phyloP scores from a whole-genome alignment of 208 protist species.

The Leishmania tropica region DNA sequence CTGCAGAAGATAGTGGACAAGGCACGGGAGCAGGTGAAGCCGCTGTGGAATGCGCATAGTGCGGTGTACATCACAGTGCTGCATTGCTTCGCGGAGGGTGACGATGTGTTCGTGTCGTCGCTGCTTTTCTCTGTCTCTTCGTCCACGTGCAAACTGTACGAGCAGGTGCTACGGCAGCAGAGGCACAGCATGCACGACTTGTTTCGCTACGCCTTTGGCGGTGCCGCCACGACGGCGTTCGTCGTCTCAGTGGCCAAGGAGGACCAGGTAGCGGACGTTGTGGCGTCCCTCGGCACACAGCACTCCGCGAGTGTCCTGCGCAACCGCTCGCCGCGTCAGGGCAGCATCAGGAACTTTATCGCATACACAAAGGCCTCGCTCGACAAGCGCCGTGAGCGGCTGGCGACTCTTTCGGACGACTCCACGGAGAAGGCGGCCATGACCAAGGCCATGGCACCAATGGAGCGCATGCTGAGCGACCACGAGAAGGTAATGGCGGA shows the following conservation, averaged over 20 bases:
- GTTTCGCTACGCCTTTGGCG: conserved; percentile 65
- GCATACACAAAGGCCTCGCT: conserved; percentile 36
- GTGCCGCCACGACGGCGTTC: conserved; percentile 33
- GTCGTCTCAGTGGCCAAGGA: conserved; percentile 34
- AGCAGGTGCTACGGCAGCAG: conserved; percentile 27
- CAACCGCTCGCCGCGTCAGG: conserved; percentile 45
- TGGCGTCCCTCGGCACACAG: conserved; percentile 33
- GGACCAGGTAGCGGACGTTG: conserved; percentile 33
- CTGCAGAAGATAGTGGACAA: conserved; percentile 26
- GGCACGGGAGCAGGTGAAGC: conserved; percentile 20
- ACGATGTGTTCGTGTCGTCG: conserved; percentile 41
- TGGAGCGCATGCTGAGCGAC: conserved; percentile 36
- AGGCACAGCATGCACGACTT: conserved; percentile 25
- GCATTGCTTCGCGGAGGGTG: conserved; percentile 34
- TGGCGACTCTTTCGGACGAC: conserved; percentile 21
- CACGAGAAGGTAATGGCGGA: conserved; percentile 35
- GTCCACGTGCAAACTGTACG: conserved; percentile 27
- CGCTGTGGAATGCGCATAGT: conserved; percentile 36
- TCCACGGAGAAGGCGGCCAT: conserved; percentile 16
- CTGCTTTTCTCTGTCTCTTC: conserved; percentile 38
- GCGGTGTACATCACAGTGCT: conserved; percentile 38
- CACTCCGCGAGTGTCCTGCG: conserved; percentile 24
- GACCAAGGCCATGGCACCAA: conserved; percentile 18
- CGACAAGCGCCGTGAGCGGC: conserved; percentile 24
- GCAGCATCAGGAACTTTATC: conserved; percentile 55